Evolutionary conservation across 179 eudicot genomes (phyloP), one percentile per base, ranked within the genome.

Genomic region (Nepenthes alata): DNA sequence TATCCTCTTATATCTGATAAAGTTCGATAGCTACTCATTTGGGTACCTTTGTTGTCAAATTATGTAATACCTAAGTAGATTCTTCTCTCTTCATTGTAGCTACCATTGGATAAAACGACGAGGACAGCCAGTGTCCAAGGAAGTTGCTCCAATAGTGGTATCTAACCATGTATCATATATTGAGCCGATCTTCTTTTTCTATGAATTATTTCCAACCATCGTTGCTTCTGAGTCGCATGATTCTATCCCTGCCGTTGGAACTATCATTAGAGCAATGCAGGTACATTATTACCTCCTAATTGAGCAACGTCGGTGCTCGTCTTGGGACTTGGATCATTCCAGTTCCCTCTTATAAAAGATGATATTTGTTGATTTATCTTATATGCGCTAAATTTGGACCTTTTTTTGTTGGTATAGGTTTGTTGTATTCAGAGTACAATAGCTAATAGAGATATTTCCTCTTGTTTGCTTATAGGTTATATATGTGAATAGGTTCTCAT

Each of bases 201-300:
- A 89, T 61, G 96, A 93, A 75, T 71, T 89, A 59, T 89, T 79
- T 76, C 98, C 98, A 3, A 89, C 96, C 53, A 89, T 89, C 56
- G 96, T 93, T 61, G 73, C 98, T 0, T 78, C 96, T 2, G 96
- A 93, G 51, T 86, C 98, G 61, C 98, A 93, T 80, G 96, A 89
- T 77, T 80, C 98, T 64, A 69, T 85, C 76, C 98, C 98, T 14
- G 71, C 83, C 59, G 95, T 89, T 55, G 98, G 98, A 64, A 83
- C 89, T 74, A 93, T 93, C 62, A 89, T 93, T 65, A 80, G 98
- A 81, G 91, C 96, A 67, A 93, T 93, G 98, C 98, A 93, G 98
- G 98, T 89, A 83, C 25, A 14, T 37, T 12, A 61, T 53, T 37
- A 39, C 48, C 0, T 47, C 62, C 25, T 25, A 25, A 25, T 25